phyloP scores from a whole-genome alignment of 192 early-diverging fungal species.

The Phlyctochytrium bullatum region DNA sequence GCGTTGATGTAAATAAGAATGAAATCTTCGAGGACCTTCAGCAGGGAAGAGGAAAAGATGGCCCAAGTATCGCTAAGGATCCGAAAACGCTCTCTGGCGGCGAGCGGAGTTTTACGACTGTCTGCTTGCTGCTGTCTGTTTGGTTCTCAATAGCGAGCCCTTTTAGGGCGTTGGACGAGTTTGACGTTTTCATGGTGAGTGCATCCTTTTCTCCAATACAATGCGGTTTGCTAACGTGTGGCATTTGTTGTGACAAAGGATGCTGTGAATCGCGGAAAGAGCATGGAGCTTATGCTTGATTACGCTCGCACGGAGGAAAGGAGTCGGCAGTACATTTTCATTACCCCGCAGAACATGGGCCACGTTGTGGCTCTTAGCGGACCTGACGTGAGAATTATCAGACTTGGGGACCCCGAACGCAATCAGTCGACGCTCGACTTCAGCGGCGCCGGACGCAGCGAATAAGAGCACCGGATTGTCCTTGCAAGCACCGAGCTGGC shows the following conservation, averaged over 20 bases:
- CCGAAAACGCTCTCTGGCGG: constrained; percentile 92
- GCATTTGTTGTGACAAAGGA: constrained; percentile 50
- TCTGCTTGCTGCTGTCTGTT: constrained; percentile 87
- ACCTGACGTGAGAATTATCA: constrained; percentile 43
- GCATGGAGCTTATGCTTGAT: constrained; percentile 87
- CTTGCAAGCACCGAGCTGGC: too few relatives aligned
- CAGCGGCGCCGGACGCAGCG: constrained; percentile 1
- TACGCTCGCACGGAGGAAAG: constrained; percentile 65
- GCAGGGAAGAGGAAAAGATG: too few relatives aligned
- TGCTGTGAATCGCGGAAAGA: constrained; percentile 84
- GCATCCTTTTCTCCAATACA: too few relatives aligned
- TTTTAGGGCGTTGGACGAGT: constrained; percentile 95
- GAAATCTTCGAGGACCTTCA: too few relatives aligned
- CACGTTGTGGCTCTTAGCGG: constrained; percentile 21
- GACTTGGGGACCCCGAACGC: constrained; percentile 50
- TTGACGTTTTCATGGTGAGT: constrained; percentile 99
- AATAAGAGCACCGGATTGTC: too few relatives aligned
- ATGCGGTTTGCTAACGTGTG: constrained; percentile 11
- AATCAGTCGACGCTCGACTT: constrained; percentile 20
- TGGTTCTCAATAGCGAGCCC: constrained; percentile 92
- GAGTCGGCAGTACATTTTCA: constrained; percentile 85
- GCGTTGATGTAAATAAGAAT: constrained; percentile 24
- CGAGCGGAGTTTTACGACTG: constrained; percentile 94
- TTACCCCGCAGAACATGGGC: constrained; percentile 89
- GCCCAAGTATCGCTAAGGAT: constrained; percentile 78